These are phyloP conservation scores for Colletotrichum melonis DNA, from an alignment of 2,329 filamentous ascomycete genomes.

Conservation along the genomic window DNA sequence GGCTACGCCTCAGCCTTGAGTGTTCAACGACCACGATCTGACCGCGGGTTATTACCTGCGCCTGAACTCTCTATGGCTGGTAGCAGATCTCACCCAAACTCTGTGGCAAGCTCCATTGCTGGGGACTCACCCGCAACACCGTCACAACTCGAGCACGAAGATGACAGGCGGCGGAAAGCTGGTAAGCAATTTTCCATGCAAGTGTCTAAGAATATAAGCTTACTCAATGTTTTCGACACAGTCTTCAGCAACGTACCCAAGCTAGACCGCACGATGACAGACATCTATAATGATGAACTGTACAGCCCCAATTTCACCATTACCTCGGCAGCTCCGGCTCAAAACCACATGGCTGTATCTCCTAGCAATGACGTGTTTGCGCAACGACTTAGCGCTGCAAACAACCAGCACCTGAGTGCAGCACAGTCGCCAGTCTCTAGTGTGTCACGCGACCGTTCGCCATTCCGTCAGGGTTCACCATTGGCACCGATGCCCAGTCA, in stretches of 20 bases:
- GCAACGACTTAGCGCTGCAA: constrained; percentile 82
- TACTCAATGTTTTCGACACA: constrained; percentile 50
- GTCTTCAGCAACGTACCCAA: constrained; percentile 70
- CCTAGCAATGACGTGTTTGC: constrained; percentile 73
- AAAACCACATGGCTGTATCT: constrained; percentile 60
- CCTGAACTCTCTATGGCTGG: constrained; percentile 56
- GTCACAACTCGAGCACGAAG: constrained; percentile 60
- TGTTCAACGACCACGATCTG: constrained; percentile 51
- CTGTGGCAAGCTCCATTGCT: constrained; percentile 67
- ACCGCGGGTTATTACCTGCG: constrained; percentile 55
- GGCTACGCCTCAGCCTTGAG: constrained; percentile 53
- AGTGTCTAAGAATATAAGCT: constrained; percentile 11
- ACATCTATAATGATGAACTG: constrained; percentile 85
- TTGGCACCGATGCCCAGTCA: constrained; percentile 60
- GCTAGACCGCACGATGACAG: constrained; percentile 86
- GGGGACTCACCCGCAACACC: constrained; percentile 72
- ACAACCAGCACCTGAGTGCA: constrained; percentile 76
- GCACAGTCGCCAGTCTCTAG: constrained; percentile 59
- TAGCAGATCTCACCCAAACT: constrained; percentile 61
- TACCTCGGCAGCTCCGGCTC: constrained; percentile 62
- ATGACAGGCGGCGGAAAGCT: constrained; percentile 62
- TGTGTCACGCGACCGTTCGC: constrained; percentile 76
- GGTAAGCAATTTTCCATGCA: constrained; percentile 56
- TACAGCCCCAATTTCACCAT: constrained; percentile 78
- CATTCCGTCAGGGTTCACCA: constrained; percentile 80